Evolutionary conservation across 257 asterid species (phyloP), one percentile per base, ranked within the genome.

Genomic region (Ehretia macrophylla): DNA sequence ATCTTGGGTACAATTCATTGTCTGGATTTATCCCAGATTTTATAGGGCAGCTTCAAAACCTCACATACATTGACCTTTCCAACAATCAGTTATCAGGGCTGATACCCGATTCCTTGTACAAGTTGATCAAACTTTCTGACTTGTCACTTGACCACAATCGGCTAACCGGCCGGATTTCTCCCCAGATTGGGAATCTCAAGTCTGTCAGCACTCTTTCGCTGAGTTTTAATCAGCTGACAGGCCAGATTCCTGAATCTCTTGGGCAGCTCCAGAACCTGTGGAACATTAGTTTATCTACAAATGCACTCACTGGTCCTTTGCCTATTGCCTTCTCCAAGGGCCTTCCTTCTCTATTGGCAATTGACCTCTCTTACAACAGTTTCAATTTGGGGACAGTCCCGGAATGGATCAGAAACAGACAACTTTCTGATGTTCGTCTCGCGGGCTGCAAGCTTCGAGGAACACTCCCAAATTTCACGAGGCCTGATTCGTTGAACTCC

Each of bases 361-460:
- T 92, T 13, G 99, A 92, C 74, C 83, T 92, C 61, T 92, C 99
- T 23, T 79, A 83, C 77, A 92, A 80, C 70, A 73, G 52, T 56
- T 76, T 92, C 47, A 68, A 67, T 67, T 63, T 92, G n/a, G 82
- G 86, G 54, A 63, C 66, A 14, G 76, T 88, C 8, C 99, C 99
- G 18, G 72, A 63, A 38, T 92, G 96, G 97, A 79, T 92, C 78
- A 75, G 72, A 69, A 74, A 22, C 52, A 75, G 95, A 56, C 77
- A 84, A 46, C 91, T 92, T 22, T 77, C 90, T 48, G 79, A 77
- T 50, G 85, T 92, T 6, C 80, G 73, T 60, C 68, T 92, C 27
- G 95, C 97, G 1, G 89, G 95, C 4, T 86, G 97, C 61, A 83
- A 78, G 63, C 88, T 92, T 37, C 51, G 70, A 39, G 97, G 99